Conservation (phyloP, 352 stramenopile genomes). For the Elongisporangium anandrum region DNA sequence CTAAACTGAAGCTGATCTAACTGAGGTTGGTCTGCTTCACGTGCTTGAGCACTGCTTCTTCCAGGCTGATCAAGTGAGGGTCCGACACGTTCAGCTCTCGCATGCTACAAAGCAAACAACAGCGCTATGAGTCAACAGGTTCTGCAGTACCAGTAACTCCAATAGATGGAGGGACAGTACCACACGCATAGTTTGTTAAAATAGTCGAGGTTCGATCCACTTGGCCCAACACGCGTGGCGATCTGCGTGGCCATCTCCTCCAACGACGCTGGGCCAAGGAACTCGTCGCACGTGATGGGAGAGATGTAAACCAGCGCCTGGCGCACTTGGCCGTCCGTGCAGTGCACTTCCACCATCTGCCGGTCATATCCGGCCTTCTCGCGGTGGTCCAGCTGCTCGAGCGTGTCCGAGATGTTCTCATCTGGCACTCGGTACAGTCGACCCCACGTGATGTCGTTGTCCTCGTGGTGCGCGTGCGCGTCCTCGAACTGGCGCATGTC, state of each 20-base stretch:
- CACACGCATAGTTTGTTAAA: constrained; percentile 43
- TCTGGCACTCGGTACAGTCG: constrained; percentile 62
- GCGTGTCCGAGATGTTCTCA: constrained; percentile 43
- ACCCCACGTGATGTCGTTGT: constrained; percentile 46
- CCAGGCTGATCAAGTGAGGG: constrained; percentile 7
- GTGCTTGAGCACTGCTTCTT: constrained; percentile 4
- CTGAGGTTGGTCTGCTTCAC: background rate
- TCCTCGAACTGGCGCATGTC: constrained; percentile 41
- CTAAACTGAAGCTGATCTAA: background rate
- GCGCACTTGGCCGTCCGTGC: constrained; percentile 36
- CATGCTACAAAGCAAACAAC: background rate
- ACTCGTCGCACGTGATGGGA: constrained; percentile 52
- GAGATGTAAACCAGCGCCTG: constrained; percentile 61
- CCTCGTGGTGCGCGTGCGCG: constrained; percentile 30
- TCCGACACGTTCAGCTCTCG: constrained; percentile 9
- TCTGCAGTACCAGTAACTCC: no score
- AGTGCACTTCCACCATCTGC: constrained; percentile 44
- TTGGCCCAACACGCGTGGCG: constrained; percentile 33
- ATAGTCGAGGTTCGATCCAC: constrained; percentile 60
- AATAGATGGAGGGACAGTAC: background rate
- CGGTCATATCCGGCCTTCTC: constrained; percentile 62
- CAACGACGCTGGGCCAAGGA: constrained; percentile 45
- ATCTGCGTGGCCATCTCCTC: constrained; percentile 57
- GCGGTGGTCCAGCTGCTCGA: constrained; percentile 62
- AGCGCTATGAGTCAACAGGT: background rate